Evolutionary conservation across 1,139 yeast species (phyloP).

Genomic region (Yamadazyma membranifaciens): DNA sequence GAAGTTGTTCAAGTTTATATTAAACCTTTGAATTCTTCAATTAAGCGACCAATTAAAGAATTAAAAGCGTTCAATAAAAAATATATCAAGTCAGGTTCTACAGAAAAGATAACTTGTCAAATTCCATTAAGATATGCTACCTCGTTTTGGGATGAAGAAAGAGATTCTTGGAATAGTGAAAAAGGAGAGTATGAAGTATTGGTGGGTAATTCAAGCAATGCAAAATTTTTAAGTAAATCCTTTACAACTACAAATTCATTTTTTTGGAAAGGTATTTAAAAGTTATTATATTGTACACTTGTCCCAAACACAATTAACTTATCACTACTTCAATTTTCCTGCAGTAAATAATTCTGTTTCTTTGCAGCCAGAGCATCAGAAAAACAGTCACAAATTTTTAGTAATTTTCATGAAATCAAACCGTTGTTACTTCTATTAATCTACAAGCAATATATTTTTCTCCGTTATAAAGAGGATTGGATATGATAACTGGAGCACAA

Average conservation of each 20-base stretch:
- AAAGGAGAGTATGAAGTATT: slow-evolving; percentile 48
- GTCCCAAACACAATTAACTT: too few relatives aligned
- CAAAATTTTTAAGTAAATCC: slow-evolving; percentile 25
- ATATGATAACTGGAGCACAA: too few relatives aligned
- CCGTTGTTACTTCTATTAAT: too few relatives aligned
- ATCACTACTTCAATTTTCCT: too few relatives aligned
- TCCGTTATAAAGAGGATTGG: too few relatives aligned
- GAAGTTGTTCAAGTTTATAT: slow-evolving; percentile 51
- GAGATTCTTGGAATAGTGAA: slow-evolving; percentile 50
- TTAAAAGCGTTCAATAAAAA: slow-evolving; percentile 56
- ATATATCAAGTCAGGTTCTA: slow-evolving; percentile 38
- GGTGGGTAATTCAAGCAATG: slow-evolving; percentile 40
- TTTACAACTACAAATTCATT: slow-evolving; percentile 29
- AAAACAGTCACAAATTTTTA: too few relatives aligned
- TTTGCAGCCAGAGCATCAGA: too few relatives aligned
- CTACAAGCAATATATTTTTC: too few relatives aligned
- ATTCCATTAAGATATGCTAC: slow-evolving; percentile 48
- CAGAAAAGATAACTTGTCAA: slow-evolving; percentile 31
- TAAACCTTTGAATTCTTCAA: slow-evolving; percentile 33
- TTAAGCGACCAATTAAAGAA: slow-evolving; percentile 55
- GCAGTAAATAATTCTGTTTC: too few relatives aligned
- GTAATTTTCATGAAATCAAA: too few relatives aligned
- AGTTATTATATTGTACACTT: too few relatives aligned
- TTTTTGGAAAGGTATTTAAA: slow-evolving; percentile 27
- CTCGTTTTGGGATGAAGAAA: slow-evolving; percentile 52